Conservation (phyloP, 108 stramenopile species). For the Pseudonitzschia delicatissima region DNA sequence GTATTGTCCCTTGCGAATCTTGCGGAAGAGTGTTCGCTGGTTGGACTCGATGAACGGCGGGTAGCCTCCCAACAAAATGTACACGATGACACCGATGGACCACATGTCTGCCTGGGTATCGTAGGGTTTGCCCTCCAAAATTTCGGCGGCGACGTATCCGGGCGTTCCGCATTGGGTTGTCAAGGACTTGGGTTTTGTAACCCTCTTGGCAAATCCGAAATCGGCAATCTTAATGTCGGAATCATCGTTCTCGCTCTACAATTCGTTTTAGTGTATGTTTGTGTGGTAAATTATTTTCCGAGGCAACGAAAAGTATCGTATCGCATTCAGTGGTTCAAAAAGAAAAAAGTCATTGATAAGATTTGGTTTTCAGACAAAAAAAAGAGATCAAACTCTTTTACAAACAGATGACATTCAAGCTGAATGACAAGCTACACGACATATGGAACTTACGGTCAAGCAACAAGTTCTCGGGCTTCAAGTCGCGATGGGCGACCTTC, state of each 20-base stretch:
- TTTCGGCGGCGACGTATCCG: conserved; percentile 92
- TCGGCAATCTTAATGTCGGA: conserved; percentile 96
- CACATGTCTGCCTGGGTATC: conserved; percentile 96
- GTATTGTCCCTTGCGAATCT: conserved; percentile 84
- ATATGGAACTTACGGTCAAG: conserved; percentile 38
- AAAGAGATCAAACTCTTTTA: not conserved
- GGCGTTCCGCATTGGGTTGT: conserved; percentile 95
- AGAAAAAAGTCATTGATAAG: not conserved
- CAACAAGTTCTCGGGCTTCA: conserved; percentile 90
- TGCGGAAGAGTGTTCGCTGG: conserved; percentile 91
- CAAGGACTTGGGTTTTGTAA: conserved; percentile 63
- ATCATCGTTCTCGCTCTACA: conserved; percentile 64
- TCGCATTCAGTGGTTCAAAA: not conserved
- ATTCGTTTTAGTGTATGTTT: conserved; percentile 11
- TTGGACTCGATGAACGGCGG: conserved; percentile 97
- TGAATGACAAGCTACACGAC: no score
- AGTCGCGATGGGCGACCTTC: conserved; percentile 84
- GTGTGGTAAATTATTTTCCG: no score
- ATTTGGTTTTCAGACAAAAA: conserved; percentile 9
- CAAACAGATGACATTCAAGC: no score
- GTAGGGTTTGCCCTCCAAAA: conserved; percentile 81
- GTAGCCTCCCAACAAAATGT: conserved; percentile 92
- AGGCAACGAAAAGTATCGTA: no score
- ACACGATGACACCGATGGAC: conserved; percentile 88
- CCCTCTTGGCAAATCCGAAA: conserved; percentile 96